A percentile compares a stretch with the other conserved stretches of the same genome.
Conservation (phyloP, 148 eudicot genomes). For the Diospyros kaki region DNA sequence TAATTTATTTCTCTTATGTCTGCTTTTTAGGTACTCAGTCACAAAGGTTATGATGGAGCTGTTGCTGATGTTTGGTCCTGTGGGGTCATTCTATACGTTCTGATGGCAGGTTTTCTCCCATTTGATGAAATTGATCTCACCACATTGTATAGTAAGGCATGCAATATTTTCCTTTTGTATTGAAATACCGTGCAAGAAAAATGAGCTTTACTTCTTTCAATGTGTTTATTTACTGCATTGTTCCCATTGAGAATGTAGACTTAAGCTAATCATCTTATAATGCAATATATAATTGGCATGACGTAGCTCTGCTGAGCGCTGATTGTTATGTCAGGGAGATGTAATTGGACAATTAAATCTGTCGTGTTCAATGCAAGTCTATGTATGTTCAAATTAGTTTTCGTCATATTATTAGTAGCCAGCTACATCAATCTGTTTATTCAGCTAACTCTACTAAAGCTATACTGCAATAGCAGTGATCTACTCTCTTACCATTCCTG, state of each 20-base stretch:
- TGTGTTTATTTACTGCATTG: too few species aligned
- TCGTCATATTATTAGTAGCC: too few species aligned
- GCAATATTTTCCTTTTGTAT: constrained; percentile 12
- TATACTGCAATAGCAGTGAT: background rate
- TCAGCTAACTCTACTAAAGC: background rate
- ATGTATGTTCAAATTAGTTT: too few species aligned
- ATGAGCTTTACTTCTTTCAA: too few species aligned
- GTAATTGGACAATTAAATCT: too few species aligned
- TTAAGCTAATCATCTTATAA: too few species aligned
- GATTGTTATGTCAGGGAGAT: too few species aligned
- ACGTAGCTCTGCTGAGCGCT: too few species aligned
- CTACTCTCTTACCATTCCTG: background rate
- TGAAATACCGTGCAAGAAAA: background rate
- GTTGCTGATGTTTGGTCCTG: constrained; percentile 97
- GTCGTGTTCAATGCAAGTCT: too few species aligned
- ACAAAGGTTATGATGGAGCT: constrained; percentile 98
- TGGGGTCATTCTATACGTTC: constrained; percentile 90
- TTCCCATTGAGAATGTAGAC: too few species aligned
- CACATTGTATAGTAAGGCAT: constrained; percentile 86
- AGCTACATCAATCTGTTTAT: background rate
- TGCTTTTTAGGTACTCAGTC: constrained; percentile 75
- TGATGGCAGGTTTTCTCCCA: constrained; percentile 95
- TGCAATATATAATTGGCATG: too few species aligned
- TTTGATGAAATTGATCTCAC: constrained; percentile 97
- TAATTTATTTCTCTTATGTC: background rate